Evolutionary conservation across 345 rosid species (phyloP), one percentile per base, ranked within the genome.

Genomic region (Citrus maxima): DNA sequence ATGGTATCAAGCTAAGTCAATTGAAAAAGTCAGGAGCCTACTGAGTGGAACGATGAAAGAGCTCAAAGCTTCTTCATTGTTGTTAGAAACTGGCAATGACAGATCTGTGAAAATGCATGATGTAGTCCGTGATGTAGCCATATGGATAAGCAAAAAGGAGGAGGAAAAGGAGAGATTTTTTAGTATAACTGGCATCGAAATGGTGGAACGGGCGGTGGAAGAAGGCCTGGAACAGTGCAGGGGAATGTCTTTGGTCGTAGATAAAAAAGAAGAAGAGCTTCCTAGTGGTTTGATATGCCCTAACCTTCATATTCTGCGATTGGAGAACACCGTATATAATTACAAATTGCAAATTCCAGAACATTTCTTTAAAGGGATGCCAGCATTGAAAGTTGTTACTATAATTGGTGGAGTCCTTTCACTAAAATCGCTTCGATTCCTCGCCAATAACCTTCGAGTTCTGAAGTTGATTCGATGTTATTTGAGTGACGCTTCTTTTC

Each of bases 51-150:
- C 19, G 6, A 14, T 49, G 14, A 14, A 49, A 49, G 55, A 0
- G 2, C 55, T 49, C 21, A 49, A 49, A 71, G 61, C 10, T 42
- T 46, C 62, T 22, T 10, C 34, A 42, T 46, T 78, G 63, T 21
- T 70, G 64, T 25, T 78, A 18, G 42, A 60, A 5, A 32, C 28
- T 19, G 3, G 30, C 3, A 16, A 60, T 7, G 32, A 59, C 27
- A 35, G 37, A 74, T 27, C 1, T 27, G 75, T 78, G 69, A 78
- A 46, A 78, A 78, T 70, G 70, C 76, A 71, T 61, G 74, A 77
- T 7, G 0, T 69, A 9, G 73, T 67, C 27, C 74, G 80, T 18
- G 61, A 59, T 70, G 67, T 78, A 30, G 76, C 49, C 30, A 4
- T 46, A 4, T n/a, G 40, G 62, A 70, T 49, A 46, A 10, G 46